Base-by-base conservation (phyloP, 2,329 filamentous ascomycete genomes). In the Stemphylium vesicarium region DNA sequence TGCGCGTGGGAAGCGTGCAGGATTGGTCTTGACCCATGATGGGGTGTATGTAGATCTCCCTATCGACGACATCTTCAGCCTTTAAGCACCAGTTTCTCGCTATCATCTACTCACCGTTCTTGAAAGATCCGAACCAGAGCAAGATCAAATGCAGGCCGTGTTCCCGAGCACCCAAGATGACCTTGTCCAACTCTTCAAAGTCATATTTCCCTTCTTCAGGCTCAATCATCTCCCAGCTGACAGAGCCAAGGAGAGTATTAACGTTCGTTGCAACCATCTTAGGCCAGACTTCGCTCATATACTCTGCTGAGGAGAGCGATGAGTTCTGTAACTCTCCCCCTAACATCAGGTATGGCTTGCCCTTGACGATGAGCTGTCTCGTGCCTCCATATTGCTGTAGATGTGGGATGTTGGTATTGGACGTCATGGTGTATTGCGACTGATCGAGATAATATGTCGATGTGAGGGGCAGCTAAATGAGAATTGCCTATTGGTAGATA, bases 311-410 rank as follows among this genome's bases (percentile, higher is more conserved):
- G 8, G 73, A 77, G 41, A 81, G 68, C 1, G 78, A 79, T 0
- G 79, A 82, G 59, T 81, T 82, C 50, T 81, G 80, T 33, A 81
- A 65, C 66, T 82, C 78, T 9, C 66, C 79, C n/a, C 69, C 76
- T 5, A 79, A 70, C 56, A 79, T 76, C 32, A 81, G 75, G 48
- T 79, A 79, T 0, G 78, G 79, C 26, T 77, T 64, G 56, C 75
- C 78, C 65, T 81, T 59, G 56, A 81, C 77, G 38, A 79, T 63
- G 12, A 81, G 70, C 55, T 82, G 52, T 56, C 66, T 20, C 53
- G 68, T 15, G 49, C 59, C 48, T 64, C 60, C 44, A 59, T 64
- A 45, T 60, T 67, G 38, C 22, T 48, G 58, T 22, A 67, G 59
- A 22, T 66, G 58, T 22, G 68, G 66, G 15, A 69, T 66, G 10